Percentiles rank a stretch among this genome's conserved stretches.
Evolutionary conservation across 371 early-diverging fungal genomes (phyloP).

Genomic region (Fennellomyces sp.): DNA sequence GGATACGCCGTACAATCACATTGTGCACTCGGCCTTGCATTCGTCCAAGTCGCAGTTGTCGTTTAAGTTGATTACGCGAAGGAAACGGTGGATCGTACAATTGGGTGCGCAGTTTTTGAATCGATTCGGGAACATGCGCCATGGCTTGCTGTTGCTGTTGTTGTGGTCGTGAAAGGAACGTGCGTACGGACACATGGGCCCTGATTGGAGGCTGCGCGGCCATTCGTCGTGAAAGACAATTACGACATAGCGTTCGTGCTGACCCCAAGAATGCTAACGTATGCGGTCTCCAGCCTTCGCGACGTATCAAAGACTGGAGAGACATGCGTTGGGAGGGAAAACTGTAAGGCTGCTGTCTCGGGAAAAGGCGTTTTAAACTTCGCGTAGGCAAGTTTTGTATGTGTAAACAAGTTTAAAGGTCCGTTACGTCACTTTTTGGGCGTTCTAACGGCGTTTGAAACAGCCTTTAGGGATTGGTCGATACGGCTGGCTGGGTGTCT

Average conservation of each 20-base stretch:
- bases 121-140: background rate
- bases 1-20: slow-evolving; percentile 7
- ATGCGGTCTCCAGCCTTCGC: slow-evolving; percentile 38
- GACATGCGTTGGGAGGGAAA: too few species aligned
- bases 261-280: slow-evolving; percentile 23
- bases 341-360: too few species aligned
- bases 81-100: slow-evolving; percentile 1
- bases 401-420: too few species aligned
- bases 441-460: too few species aligned
- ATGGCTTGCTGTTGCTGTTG: slow-evolving; percentile 7
- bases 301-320: slow-evolving; percentile 30
- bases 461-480: too few species aligned
- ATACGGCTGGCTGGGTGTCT: too few species aligned
- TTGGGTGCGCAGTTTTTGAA: slow-evolving; percentile 1
- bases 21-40: background rate
- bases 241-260: slow-evolving; percentile 27
- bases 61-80: background rate
- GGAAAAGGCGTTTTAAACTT: too few species aligned
- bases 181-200: background rate
- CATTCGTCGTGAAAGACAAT: slow-evolving; percentile 32
- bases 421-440: too few species aligned
- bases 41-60: background rate
- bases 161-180: background rate
- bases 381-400: too few species aligned
- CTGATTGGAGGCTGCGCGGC: background rate